These are phyloP conservation scores for Podila epicladia DNA, from an alignment of 192 early-diverging fungal species.

Conservation along the genomic window DNA sequence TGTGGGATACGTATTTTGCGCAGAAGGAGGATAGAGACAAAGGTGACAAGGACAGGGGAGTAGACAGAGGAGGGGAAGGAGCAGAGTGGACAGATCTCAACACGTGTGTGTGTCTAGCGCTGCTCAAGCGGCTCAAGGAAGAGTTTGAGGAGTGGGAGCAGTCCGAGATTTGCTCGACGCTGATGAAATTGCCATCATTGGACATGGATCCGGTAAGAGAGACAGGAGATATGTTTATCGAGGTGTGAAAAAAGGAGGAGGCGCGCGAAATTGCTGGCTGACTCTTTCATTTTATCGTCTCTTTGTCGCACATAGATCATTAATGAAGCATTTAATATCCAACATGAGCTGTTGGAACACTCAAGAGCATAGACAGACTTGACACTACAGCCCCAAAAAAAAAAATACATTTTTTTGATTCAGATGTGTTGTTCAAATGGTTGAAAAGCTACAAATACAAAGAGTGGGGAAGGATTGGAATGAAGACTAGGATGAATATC, in stretches of 20 bases:
- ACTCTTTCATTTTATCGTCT: not conserved
- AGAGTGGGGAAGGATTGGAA: not conserved
- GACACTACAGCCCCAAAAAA: not conserved
- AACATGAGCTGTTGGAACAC: conserved; percentile 69
- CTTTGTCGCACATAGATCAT: conserved; percentile 56
- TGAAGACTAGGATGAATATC: not conserved
- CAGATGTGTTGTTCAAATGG: not conserved
- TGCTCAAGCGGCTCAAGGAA: conserved; percentile 78
- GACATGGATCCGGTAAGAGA: conserved; percentile 67
- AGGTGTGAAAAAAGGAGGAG: not conserved
- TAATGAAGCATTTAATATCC: conserved; percentile 73
- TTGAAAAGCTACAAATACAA: conserved; percentile 3
- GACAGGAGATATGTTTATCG: not conserved
- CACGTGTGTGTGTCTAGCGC: conserved; percentile 61
- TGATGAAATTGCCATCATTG: conserved; percentile 78
- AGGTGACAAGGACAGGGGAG: not conserved
- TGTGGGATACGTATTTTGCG: conserved; percentile 92
- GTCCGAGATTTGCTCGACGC: conserved; percentile 85
- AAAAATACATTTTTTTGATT: not conserved
- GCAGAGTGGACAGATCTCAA: conserved; percentile 22
- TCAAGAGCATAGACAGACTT: not conserved
- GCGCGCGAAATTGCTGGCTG: not conserved
- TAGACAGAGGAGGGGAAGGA: not conserved
- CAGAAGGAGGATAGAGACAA: not conserved
- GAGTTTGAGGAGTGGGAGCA: conserved; percentile 91